phyloP scores from a whole-genome alignment of 805 yeast species.

The Myxozyma geophila region DNA sequence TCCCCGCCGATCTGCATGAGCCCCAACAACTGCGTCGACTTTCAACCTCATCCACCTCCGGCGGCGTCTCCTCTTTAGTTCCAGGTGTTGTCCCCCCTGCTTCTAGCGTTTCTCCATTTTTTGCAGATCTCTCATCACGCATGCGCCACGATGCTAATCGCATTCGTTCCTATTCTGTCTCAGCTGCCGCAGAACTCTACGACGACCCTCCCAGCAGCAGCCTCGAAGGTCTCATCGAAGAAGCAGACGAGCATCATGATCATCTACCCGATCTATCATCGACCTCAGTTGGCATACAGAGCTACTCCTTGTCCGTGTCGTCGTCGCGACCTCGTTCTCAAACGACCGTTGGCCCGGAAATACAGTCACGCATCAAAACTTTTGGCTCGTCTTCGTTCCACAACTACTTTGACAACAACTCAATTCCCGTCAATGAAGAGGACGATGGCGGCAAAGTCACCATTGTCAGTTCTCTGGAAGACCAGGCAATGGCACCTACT shows the following conservation, averaged over 20 bases:
- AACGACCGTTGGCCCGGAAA: conserved; percentile 34
- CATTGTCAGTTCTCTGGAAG: conserved; percentile 55
- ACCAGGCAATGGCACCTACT: conserved; percentile 73
- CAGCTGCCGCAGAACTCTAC: conserved; percentile 29
- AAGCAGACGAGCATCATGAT: conserved; percentile 29
- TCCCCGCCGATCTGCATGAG: not conserved
- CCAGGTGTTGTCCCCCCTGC: conserved; percentile 9
- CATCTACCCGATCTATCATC: conserved; percentile 14
- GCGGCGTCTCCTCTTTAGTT: not conserved
- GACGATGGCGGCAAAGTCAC: conserved; percentile 22
- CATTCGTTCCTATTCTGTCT: conserved; percentile 38
- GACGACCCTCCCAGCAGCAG: conserved; percentile 19
- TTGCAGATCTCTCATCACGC: conserved; percentile 21
- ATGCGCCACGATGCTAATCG: conserved; percentile 33
- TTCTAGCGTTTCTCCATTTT: conserved; percentile 11
- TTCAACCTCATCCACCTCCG: conserved; percentile 1
- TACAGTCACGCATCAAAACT: conserved; percentile 28
- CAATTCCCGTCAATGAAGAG: not conserved
- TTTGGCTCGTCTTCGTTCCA: conserved; percentile 36
- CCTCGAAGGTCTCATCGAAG: conserved; percentile 29
- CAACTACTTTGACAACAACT: conserved; percentile 39
- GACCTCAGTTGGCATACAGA: not conserved
- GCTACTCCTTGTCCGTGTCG: not conserved
- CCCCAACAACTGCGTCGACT: conserved; percentile 9
- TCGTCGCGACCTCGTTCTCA: conserved; percentile 32